A percentile compares a stretch with the other conserved stretches of the same genome.
Evolutionary conservation across 139 green algal genomes (phyloP).

Genomic region (Chlamydomonas schloesseri): DNA sequence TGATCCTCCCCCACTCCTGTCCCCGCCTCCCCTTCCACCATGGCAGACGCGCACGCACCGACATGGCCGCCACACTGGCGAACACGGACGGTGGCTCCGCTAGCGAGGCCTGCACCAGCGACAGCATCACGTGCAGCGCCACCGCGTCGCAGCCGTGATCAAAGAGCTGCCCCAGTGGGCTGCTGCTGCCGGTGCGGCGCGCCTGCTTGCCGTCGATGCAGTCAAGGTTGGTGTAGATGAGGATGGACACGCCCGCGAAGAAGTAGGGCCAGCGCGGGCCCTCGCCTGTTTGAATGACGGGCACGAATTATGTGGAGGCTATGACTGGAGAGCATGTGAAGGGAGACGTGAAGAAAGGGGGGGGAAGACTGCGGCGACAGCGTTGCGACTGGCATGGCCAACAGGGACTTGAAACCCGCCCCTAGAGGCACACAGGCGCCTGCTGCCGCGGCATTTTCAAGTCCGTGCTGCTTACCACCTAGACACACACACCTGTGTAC

Average conservation of each 20-base stretch:
- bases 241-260: slow-evolving; percentile 57
- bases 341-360: background rate
- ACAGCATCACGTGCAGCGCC: slow-evolving; percentile 82
- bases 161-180: slow-evolving; percentile 96
- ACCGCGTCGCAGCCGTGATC: slow-evolving; percentile 96
- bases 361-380: too few species aligned
- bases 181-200: slow-evolving; percentile 87
- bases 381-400: too few species aligned
- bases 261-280: slow-evolving; percentile 79
- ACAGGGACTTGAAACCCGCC: too few species aligned
- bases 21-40: too few species aligned
- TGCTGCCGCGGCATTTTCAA: too few species aligned
- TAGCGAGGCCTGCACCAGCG: slow-evolving; percentile 58
- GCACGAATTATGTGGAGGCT: background rate
- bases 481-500: slow-evolving; percentile 66
- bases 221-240: slow-evolving; percentile 92
- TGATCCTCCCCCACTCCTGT: too few species aligned
- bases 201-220: slow-evolving; percentile 97
- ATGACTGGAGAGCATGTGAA: background rate
- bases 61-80: slow-evolving; percentile 3
- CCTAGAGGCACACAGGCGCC: too few species aligned
- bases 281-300: slow-evolving; percentile 30
- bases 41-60: too few species aligned
- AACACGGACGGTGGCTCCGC: slow-evolving; percentile 10
- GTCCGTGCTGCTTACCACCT: too few species aligned